Evolutionary conservation across 1,139 yeast genomes (phyloP).

Genomic region (Taiozyma onychis): DNA sequence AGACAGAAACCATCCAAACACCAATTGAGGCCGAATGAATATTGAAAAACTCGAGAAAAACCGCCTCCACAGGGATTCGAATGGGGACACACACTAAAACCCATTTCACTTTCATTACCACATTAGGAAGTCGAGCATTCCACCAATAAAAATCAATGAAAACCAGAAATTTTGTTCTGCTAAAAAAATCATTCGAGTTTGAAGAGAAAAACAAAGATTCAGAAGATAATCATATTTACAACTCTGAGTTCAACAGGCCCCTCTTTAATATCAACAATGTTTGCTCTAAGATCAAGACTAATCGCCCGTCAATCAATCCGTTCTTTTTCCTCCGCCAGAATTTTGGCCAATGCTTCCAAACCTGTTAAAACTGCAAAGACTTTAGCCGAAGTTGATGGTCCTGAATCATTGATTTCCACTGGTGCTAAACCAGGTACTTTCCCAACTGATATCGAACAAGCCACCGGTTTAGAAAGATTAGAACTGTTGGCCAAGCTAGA

Average conservation of each 20-base stretch:
- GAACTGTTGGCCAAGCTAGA: constrained; percentile 92
- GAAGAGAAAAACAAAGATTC: background rate
- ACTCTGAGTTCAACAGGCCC: background rate
- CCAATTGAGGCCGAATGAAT: background rate
- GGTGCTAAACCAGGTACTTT: constrained; percentile 82
- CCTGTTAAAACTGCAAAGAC: constrained; percentile 56
- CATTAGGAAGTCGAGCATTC: constrained; percentile 12
- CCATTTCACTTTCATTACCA: constrained; percentile 1
- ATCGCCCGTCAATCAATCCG: constrained; percentile 28
- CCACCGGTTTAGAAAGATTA: constrained; percentile 97
- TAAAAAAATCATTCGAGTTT: constrained; percentile 13
- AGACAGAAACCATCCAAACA: constrained; percentile 3
- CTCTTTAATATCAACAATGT: constrained; percentile 14
- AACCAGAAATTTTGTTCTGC: constrained; percentile 1
- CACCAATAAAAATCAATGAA: constrained; percentile 19
- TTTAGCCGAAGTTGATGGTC: constrained; percentile 76
- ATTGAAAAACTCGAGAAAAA: background rate
- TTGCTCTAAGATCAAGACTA: constrained; percentile 24
- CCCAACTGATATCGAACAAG: constrained; percentile 93
- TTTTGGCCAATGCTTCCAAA: constrained; percentile 27
- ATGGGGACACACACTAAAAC: background rate
- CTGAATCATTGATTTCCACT: constrained; percentile 78
- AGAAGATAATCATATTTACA: background rate
- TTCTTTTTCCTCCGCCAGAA: constrained; percentile 37
- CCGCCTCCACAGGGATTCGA: constrained; percentile 5